These are phyloP conservation scores for Amaranthus tricolor DNA, from an alignment of 179 eudicot species.

Conservation along the genomic window DNA sequence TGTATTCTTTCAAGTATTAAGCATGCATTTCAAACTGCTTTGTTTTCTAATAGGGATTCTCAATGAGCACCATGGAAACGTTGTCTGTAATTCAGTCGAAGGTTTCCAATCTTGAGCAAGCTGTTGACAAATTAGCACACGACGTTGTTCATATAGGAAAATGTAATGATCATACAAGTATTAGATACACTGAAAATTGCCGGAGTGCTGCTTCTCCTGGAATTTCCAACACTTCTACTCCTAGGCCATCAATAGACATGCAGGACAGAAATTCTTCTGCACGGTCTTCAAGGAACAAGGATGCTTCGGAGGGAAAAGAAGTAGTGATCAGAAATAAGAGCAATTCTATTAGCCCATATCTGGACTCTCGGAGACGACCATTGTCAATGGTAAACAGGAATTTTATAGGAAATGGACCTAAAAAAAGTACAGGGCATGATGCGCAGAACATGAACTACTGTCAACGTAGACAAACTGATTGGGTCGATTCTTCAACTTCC, in stretches of 20 bases:
- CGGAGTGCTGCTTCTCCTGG: conserved; percentile 54
- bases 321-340: conserved; percentile 35
- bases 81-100: conserved; percentile 61
- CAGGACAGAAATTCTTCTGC: conserved; percentile 37
- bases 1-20: not conserved
- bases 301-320: conserved; percentile 45
- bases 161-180: conserved; percentile 33
- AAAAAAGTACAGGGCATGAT: conserved; percentile 32
- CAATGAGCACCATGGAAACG: conserved; percentile 49
- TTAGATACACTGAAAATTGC: conserved; percentile 40
- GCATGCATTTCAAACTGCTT: not conserved
- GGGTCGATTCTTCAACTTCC: conserved; percentile 26
- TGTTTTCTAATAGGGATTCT: conserved; percentile 46
- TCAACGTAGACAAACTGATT: conserved; percentile 34
- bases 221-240: conserved; percentile 54
- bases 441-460: conserved; percentile 19
- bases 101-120: conserved; percentile 59
- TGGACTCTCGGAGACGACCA: conserved; percentile 40
- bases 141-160: conserved; percentile 48
- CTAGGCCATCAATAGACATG: conserved; percentile 59
- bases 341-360: conserved; percentile 31
- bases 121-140: conserved; percentile 50
- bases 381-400: conserved; percentile 39
- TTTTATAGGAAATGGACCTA: conserved; percentile 30
- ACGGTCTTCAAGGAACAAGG: conserved; percentile 30